Evolutionary conservation across 2,329 filamentous ascomycete species (phyloP).

Genomic region (Ceratocystis alfenasii): DNA sequence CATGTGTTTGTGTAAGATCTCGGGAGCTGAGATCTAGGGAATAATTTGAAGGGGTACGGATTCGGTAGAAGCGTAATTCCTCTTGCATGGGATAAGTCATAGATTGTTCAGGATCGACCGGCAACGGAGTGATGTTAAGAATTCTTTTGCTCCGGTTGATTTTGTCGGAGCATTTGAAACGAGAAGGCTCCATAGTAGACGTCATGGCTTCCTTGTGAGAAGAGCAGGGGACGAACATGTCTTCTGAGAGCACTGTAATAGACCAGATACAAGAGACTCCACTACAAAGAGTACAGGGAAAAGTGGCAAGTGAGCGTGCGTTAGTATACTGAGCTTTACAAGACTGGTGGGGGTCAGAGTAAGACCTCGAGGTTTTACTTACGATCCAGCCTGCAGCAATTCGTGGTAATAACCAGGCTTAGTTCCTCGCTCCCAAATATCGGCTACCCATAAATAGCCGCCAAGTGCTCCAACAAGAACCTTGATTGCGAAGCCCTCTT

Average conservation of each 20-base stretch:
- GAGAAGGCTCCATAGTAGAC: not conserved
- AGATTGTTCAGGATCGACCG: not conserved
- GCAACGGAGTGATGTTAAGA: not conserved
- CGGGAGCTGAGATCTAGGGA: not conserved
- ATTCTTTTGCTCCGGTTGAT: not conserved
- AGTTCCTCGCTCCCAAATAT: conserved; percentile 37
- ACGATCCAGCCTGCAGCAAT: not conserved
- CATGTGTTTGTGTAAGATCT: not conserved
- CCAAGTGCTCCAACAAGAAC: conserved; percentile 41
- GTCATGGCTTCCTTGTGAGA: conserved; percentile 16
- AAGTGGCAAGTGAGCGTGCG: not conserved
- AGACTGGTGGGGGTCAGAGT: not conserved
- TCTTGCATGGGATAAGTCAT: not conserved
- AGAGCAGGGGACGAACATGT: conserved; percentile 16
- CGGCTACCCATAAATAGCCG: conserved; percentile 38
- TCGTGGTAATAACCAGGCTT: not conserved
- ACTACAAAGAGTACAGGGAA: not conserved
- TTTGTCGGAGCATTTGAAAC: not conserved
- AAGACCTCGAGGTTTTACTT: not conserved
- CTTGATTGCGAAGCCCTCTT: conserved; percentile 37
- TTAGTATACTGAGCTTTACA: not conserved
- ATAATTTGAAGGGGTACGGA: not conserved
- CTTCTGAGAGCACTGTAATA: not conserved
- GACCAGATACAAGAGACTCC: conserved; percentile 3
- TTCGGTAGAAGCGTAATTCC: not conserved